These are phyloP conservation scores for Fraxinus velutina DNA, from an alignment of 305 asterid species.

Conservation along the genomic window DNA sequence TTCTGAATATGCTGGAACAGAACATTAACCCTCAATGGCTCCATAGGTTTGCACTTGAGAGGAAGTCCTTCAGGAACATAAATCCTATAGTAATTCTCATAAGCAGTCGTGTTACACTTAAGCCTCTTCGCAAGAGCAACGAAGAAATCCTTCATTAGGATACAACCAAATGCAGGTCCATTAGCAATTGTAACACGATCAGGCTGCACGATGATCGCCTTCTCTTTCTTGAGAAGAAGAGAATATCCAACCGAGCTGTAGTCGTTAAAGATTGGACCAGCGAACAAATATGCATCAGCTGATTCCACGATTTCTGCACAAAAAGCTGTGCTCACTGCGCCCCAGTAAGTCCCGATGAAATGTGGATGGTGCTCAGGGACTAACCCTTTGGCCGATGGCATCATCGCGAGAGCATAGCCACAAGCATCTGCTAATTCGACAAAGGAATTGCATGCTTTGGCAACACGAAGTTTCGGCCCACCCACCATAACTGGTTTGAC, in stretches of 20 bases:
- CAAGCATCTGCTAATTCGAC: constrained; percentile 55
- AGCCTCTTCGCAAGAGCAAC: constrained; percentile 57
- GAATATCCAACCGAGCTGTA: constrained; percentile 82
- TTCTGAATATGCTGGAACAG: constrained; percentile 71
- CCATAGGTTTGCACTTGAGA: constrained; percentile 51
- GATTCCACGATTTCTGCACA: constrained; percentile 88
- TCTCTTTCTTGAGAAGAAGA: constrained; percentile 77
- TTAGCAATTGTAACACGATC: constrained; percentile 61
- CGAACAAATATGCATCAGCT: constrained; percentile 84
- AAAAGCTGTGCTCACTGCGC: constrained; percentile 78
- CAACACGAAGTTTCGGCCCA: constrained; percentile 74
- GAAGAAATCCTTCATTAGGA: constrained; percentile 82
- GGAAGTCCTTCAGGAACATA: constrained; percentile 73
- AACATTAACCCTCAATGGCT: constrained; percentile 70
- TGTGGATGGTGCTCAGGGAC: constrained; percentile 72
- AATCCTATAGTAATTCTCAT: constrained; percentile 78
- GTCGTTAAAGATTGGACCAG: constrained; percentile 84
- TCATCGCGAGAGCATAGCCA: constrained; percentile 66
- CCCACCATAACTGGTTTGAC: constrained; percentile 88
- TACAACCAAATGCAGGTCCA: constrained; percentile 81
- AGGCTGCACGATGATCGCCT: constrained; percentile 73
- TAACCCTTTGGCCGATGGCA: constrained; percentile 85
- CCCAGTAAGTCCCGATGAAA: constrained; percentile 90
- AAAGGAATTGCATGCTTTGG: constrained; percentile 65
- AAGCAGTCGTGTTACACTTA: constrained; percentile 60